These are phyloP conservation scores for Colletotrichum sidae DNA, from an alignment of 2,329 filamentous ascomycete genomes.

Conservation along the genomic window DNA sequence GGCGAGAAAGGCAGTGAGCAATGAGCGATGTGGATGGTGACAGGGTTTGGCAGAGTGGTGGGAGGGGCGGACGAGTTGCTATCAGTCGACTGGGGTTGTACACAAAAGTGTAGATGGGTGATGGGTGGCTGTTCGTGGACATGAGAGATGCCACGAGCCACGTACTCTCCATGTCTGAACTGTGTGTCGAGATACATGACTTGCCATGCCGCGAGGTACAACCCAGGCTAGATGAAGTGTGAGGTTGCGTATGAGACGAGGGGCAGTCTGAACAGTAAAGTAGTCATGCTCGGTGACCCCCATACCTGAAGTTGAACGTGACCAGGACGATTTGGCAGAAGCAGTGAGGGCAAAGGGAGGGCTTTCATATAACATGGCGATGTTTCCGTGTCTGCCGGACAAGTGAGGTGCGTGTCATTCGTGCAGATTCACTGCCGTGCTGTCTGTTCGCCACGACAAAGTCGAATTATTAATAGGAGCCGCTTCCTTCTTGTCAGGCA, in stretches of 20 bases:
- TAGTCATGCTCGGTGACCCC: background rate
- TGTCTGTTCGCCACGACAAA: background rate
- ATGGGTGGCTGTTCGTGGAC: background rate
- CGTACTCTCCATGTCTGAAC: background rate
- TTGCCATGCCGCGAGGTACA: constrained; percentile 15
- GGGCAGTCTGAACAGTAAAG: too few species aligned
- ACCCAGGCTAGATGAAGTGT: background rate
- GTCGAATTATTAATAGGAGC: constrained; percentile 22
- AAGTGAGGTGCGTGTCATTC: background rate
- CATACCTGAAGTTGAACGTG: background rate
- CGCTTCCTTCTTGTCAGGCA: background rate
- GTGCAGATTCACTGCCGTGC: background rate
- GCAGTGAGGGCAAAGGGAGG: background rate
- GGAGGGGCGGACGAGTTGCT: background rate
- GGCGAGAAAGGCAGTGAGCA: background rate
- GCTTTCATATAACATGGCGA: constrained; percentile 17
- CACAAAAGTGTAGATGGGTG: background rate
- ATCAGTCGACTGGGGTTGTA: too few species aligned
- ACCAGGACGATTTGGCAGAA: too few species aligned
- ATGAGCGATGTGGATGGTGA: constrained; percentile 18
- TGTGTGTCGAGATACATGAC: background rate
- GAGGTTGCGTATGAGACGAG: constrained; percentile 11
- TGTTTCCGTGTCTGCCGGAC: constrained; percentile 6
- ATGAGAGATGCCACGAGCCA: background rate
- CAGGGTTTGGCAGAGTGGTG: background rate